Evolutionary conservation across 345 rosid species (phyloP).

Genomic region (Clausena lansium): DNA sequence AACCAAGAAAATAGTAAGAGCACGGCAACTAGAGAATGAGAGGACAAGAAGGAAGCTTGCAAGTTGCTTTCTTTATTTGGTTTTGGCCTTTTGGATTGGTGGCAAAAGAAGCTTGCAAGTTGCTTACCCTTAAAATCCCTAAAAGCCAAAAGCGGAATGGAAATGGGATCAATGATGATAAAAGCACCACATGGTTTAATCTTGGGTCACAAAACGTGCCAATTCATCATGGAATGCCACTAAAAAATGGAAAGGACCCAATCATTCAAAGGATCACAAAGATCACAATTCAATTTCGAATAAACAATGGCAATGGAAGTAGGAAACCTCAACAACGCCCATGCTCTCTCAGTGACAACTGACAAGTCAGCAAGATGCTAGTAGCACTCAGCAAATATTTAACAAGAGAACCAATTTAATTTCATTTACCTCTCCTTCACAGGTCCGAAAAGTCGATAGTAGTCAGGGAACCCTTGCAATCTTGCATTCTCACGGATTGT

Average conservation of each 20-base stretch:
- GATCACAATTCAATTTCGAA: background rate
- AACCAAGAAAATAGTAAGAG: no score
- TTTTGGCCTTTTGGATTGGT: background rate
- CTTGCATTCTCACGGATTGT: slow-evolving; percentile 51
- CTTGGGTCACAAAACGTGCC: background rate
- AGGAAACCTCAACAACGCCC: background rate
- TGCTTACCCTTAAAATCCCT: background rate
- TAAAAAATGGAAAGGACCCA: background rate
- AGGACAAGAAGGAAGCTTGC: background rate
- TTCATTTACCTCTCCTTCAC: slow-evolving; percentile 37
- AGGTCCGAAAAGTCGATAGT: slow-evolving; percentile 36
- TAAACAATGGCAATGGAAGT: background rate
- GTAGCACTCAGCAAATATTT: background rate
- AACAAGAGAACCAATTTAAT: background rate
- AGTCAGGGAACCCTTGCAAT: slow-evolving; percentile 49
- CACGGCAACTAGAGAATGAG: no score
- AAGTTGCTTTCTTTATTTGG: background rate
- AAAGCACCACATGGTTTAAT: no score
- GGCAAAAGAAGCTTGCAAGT: background rate
- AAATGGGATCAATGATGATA: background rate
- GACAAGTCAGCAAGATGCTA: background rate
- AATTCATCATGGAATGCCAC: background rate
- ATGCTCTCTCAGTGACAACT: background rate
- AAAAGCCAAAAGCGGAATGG: background rate
- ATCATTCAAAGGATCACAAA: background rate